These are phyloP conservation scores for Hevea brasiliensis DNA, from an alignment of 345 rosid species.

Conservation along the genomic window DNA sequence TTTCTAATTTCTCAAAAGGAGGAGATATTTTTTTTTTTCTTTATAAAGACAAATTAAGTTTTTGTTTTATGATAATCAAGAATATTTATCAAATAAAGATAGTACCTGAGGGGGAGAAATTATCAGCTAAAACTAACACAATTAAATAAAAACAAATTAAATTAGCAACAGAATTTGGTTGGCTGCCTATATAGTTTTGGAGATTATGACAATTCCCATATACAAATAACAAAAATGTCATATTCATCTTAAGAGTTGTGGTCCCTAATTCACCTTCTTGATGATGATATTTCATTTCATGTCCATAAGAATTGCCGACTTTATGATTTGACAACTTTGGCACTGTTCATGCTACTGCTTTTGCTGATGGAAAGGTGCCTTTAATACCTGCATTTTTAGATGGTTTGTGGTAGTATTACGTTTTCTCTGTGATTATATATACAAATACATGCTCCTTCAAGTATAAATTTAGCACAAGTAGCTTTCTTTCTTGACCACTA, in stretches of 20 bases:
- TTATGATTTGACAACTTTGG: slow-evolving; percentile 59
- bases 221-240: slow-evolving; percentile 22
- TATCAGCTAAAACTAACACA: too few relatives aligned
- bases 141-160: background rate
- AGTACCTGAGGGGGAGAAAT: too few relatives aligned
- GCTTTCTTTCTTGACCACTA: background rate
- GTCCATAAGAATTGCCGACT: slow-evolving; percentile 40
- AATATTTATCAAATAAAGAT: too few relatives aligned
- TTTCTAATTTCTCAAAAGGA: background rate
- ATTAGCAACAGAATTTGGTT: slow-evolving; percentile 27
- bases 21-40: too few relatives aligned
- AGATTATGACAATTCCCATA: slow-evolving; percentile 47
- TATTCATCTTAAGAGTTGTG: slow-evolving; percentile 30
- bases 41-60: too few relatives aligned
- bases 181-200: slow-evolving; percentile 24
- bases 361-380: slow-evolving; percentile 38
- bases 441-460: too few relatives aligned
- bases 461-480: too few relatives aligned
- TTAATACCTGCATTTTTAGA: slow-evolving; percentile 30
- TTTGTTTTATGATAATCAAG: too few relatives aligned
- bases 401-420: background rate
- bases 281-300: slow-evolving; percentile 40
- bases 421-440: too few relatives aligned
- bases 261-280: slow-evolving; percentile 42
- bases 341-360: slow-evolving; percentile 51